Conservation (phyloP, 2,329 filamentous ascomycete genomes). For the Aureobasidium leucospermi region DNA sequence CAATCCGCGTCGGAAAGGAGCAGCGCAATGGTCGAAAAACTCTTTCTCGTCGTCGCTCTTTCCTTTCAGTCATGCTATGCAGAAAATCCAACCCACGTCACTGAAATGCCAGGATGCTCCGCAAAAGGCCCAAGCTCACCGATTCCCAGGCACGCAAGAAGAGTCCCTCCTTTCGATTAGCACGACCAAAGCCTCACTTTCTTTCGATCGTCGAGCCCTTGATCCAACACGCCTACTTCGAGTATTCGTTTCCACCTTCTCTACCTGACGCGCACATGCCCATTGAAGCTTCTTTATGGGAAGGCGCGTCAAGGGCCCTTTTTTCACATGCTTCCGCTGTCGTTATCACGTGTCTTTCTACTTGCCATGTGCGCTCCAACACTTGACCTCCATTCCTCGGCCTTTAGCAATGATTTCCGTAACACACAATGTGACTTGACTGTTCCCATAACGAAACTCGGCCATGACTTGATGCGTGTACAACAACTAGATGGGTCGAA, state of each 20-base stretch:
- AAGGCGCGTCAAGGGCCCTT: neutral
- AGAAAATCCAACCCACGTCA: neutral
- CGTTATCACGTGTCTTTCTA: neutral
- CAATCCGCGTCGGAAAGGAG: neutral
- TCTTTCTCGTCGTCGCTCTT: constrained; percentile 9
- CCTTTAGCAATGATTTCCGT: neutral
- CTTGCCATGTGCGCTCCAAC: neutral
- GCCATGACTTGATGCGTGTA: neutral
- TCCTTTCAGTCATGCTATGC: constrained; percentile 6
- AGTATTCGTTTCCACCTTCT: neutral
- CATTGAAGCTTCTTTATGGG: neutral
- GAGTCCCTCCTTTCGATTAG: neutral
- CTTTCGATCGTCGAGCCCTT: neutral
- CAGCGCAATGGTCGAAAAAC: neutral
- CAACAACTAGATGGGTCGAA: neutral
- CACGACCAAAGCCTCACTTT: neutral
- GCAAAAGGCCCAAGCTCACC: neutral
- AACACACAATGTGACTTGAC: neutral
- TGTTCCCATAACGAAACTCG: neutral
- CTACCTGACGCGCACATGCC: neutral
- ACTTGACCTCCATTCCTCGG: neutral
- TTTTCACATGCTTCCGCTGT: neutral
- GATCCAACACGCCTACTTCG: neutral
- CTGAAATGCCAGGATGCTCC: neutral
- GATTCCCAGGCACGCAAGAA: constrained; percentile 2